Conservation (phyloP, 1,284 basidiomycete species). For the Marasmius sp. region DNA sequence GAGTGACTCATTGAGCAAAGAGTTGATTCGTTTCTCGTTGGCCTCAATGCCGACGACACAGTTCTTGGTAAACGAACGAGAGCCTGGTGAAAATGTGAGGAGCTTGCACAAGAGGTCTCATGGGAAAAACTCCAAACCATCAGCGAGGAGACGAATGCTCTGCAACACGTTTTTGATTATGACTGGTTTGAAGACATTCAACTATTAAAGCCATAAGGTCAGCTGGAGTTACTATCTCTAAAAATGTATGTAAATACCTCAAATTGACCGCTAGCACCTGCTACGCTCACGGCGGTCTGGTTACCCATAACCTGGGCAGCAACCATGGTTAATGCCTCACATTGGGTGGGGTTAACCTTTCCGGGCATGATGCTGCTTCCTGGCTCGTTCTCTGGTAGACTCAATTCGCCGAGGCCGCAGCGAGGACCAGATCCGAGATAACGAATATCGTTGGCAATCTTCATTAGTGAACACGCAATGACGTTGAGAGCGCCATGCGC, state of each 20-base stretch:
- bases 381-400: conserved; percentile 97
- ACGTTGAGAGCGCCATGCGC: conserved; percentile 96
- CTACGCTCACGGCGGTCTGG: conserved; percentile 91
- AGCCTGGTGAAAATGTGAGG: conserved; percentile 42
- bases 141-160: conserved; percentile 90
- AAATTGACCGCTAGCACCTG: conserved; percentile 95
- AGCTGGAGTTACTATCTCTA: neutral
- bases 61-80: conserved; percentile 93
- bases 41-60: conserved; percentile 96
- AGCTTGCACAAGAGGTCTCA: neutral
- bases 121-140: conserved; percentile 55
- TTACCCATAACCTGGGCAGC: conserved; percentile 99
- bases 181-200: conserved; percentile 99
- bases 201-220: conserved; percentile 38
- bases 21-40: conserved; percentile 91
- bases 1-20: conserved; percentile 89
- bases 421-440: conserved; percentile 98
- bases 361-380: conserved; percentile 99
- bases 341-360: conserved; percentile 99
- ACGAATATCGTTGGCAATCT: conserved; percentile 99
- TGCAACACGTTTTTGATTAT: conserved; percentile 98
- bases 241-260: conserved; percentile 56
- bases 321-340: conserved; percentile 98
- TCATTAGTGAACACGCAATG: conserved; percentile 95
- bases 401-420: conserved; percentile 95